phyloP scores from a whole-genome alignment of 176 grass and related monocot genomes.

The Pontederia paniculata region DNA sequence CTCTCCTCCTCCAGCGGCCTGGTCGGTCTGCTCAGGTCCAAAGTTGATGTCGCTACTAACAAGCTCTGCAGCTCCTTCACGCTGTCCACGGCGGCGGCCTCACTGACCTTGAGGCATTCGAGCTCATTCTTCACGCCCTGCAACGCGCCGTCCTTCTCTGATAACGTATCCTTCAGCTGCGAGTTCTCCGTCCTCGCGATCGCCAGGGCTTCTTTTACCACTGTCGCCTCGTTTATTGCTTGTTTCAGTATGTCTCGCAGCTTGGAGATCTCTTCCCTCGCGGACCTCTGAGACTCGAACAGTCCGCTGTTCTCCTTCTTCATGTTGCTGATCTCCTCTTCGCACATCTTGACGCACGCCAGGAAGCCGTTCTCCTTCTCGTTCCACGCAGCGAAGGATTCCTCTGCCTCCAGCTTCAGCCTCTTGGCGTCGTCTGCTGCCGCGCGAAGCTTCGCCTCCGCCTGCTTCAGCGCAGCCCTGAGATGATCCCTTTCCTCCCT shows the following conservation, averaged over 20 bases:
- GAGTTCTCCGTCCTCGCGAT: conserved; percentile 49
- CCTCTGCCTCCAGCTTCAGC: conserved; percentile 49
- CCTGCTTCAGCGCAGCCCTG: conserved; percentile 26
- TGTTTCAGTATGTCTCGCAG: conserved; percentile 88
- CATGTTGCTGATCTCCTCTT: conserved; percentile 37
- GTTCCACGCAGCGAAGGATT: conserved; percentile 45
- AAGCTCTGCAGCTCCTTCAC: conserved; percentile 69
- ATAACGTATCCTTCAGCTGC: conserved; percentile 32
- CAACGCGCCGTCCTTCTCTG: conserved; percentile 51
- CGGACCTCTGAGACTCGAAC: conserved; percentile 38
- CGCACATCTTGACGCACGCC: conserved; percentile 47
- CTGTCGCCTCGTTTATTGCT: conserved; percentile 50
- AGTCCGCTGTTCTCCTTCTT: conserved; percentile 41
- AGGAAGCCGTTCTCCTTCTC: conserved; percentile 74
- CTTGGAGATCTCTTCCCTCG: conserved; percentile 59
- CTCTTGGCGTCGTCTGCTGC: conserved; percentile 30
- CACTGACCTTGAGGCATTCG: conserved; percentile 46
- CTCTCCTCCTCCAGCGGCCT: not conserved
- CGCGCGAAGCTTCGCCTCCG: conserved; percentile 39
- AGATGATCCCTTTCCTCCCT: conserved; percentile 42
- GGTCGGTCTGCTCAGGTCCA: conserved; percentile 26
- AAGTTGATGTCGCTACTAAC: conserved; percentile 36
- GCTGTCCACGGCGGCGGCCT: conserved; percentile 60
- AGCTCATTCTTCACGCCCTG: conserved; percentile 47
- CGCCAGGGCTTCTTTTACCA: conserved; percentile 66